phyloP scores from a whole-genome alignment of 73 alveolate species.

The Tetrahymena malaccensis region DNA sequence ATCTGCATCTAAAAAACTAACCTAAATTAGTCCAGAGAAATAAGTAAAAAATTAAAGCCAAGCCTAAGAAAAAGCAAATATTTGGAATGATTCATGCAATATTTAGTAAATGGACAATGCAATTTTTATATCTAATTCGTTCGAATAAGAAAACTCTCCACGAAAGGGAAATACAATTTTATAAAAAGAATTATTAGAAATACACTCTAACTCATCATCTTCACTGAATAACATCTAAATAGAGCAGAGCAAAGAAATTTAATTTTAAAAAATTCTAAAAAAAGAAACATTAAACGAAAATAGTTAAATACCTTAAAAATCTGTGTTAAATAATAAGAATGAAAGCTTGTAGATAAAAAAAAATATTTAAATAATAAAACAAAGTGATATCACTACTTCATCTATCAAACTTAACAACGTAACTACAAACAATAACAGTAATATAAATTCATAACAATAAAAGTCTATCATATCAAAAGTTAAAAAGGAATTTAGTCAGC shows the following conservation, averaged over 20 bases:
- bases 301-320: neutral
- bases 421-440: neutral
- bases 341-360: neutral
- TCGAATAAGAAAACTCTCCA: neutral
- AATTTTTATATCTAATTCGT: neutral
- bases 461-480: neutral
- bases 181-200: neutral
- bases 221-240: neutral
- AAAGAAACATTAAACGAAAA: neutral
- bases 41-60: neutral
- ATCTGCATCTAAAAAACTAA: neutral
- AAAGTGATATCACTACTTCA: neutral
- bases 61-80: neutral
- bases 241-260: neutral
- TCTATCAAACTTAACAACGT: neutral
- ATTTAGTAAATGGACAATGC: neutral
- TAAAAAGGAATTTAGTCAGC: neutral
- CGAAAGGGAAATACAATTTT: neutral
- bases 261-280: too few relatives aligned
- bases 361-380: too few relatives aligned
- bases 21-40: neutral
- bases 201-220: neutral
- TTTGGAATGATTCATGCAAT: neutral
- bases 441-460: neutral
- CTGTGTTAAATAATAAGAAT: too few relatives aligned